Conservation (phyloP, 2,329 filamentous ascomycete genomes). For the Calonectria pteridis region DNA sequence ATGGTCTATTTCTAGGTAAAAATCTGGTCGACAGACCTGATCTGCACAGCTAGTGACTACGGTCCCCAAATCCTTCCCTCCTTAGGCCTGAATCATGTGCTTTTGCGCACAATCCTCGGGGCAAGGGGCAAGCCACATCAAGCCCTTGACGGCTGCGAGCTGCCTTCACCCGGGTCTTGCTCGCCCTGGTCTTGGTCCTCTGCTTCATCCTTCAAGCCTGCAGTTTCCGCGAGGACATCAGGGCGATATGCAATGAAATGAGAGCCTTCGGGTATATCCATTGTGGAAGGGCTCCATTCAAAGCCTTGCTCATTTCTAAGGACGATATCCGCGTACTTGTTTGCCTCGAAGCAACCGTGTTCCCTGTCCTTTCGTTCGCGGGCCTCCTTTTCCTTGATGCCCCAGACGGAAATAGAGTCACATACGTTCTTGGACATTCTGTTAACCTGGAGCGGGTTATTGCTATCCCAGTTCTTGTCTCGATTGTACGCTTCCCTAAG, state of each 20-base stretch:
- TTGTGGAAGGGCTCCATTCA: background rate
- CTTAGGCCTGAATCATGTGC: too few species aligned
- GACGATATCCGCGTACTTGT: background rate
- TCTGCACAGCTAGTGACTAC: too few species aligned
- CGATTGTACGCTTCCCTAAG: background rate
- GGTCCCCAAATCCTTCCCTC: too few species aligned
- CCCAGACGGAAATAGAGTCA: background rate
- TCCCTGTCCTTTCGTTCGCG: background rate
- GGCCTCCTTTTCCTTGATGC: background rate
- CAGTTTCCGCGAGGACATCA: background rate
- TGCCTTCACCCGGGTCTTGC: background rate
- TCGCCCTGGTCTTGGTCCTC: background rate
- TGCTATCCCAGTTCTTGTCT: background rate
- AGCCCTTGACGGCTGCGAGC: background rate
- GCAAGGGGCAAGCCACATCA: background rate
- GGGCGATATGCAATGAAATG: background rate
- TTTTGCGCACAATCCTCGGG: background rate
- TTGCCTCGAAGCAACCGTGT: background rate
- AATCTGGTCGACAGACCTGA: background rate
- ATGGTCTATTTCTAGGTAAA: background rate
- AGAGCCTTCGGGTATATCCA: background rate
- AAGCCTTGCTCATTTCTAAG: background rate
- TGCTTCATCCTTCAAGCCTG: too few species aligned
- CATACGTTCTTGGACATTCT: background rate
- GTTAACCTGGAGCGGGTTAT: background rate